Conservation (phyloP, 768 basidiomycete species). For the Psilocybe azurescens region DNA sequence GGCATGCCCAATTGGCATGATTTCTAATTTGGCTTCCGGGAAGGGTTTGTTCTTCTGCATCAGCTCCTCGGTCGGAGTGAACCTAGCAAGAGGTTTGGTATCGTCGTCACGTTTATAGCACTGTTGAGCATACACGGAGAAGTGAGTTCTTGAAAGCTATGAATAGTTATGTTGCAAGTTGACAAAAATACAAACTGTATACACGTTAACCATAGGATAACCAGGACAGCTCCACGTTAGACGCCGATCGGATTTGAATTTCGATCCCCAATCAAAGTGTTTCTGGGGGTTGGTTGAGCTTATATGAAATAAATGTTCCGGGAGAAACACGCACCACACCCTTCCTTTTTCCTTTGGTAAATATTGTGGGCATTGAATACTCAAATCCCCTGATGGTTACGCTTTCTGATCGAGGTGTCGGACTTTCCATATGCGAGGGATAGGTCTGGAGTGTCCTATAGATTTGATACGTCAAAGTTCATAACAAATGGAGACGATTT, state of each 20-base stretch:
- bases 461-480: no score
- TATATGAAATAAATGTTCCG: no score
- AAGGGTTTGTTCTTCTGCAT: neutral
- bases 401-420: neutral
- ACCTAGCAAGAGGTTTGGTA: neutral
- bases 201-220: neutral
- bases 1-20: conserved; percentile 15
- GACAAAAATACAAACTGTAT: neutral
- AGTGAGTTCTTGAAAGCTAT: neutral
- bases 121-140: neutral
- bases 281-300: no score
- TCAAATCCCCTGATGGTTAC: conserved; percentile 3
- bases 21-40: neutral
- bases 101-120: neutral
- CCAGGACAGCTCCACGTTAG: neutral
- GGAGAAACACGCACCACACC: neutral
- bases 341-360: neutral
- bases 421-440: neutral
- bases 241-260: neutral
- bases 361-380: neutral
- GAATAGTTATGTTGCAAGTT: neutral
- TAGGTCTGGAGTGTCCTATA: neutral
- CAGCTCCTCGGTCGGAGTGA: neutral
- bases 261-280: neutral
- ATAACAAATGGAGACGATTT: neutral